A percentile compares a stretch with the other conserved stretches of the same genome.
Evolutionary conservation across 257 asterid genomes (phyloP).

Genomic region (Perilla frutescens): DNA sequence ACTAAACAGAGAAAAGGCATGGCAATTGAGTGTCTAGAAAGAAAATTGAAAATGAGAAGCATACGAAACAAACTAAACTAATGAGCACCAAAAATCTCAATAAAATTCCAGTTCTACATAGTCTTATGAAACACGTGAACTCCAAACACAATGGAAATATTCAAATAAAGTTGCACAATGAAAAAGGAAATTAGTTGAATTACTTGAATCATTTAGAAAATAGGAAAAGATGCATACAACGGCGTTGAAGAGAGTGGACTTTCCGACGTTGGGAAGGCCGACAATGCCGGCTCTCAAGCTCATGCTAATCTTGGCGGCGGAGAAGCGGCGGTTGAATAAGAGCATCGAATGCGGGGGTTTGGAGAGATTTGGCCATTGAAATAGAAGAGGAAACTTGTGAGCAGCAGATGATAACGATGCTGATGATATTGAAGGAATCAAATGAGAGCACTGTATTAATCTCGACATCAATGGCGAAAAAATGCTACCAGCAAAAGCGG

Average conservation of each 20-base stretch:
- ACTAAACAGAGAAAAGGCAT: constrained; percentile 13
- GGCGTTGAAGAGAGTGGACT: constrained; percentile 96
- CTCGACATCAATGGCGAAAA: constrained; percentile 62
- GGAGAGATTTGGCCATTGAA: constrained; percentile 54
- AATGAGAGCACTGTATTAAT: constrained; percentile 56
- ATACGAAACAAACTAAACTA: constrained; percentile 16
- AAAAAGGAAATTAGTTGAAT: neutral
- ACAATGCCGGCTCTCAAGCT: constrained; percentile 95
- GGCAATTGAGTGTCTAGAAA: constrained; percentile 12
- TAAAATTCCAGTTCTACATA: neutral
- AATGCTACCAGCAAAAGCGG: neutral
- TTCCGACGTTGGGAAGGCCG: constrained; percentile 98
- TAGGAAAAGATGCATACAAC: constrained; percentile 58
- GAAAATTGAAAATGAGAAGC: neutral
- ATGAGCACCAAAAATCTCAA: constrained; percentile 29
- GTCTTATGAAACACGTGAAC: neutral
- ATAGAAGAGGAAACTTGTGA: constrained; percentile 47
- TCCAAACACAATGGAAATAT: neutral
- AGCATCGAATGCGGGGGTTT: constrained; percentile 48
- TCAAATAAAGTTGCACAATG: neutral
- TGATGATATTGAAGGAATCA: constrained; percentile 61
- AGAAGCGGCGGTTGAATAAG: constrained; percentile 55
- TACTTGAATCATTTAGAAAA: constrained; percentile 9
- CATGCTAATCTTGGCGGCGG: constrained; percentile 82
- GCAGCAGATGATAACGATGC: constrained; percentile 48